phyloP scores from a whole-genome alignment of 208 protist genomes.

The Acanthamoeba castellanii region DNA sequence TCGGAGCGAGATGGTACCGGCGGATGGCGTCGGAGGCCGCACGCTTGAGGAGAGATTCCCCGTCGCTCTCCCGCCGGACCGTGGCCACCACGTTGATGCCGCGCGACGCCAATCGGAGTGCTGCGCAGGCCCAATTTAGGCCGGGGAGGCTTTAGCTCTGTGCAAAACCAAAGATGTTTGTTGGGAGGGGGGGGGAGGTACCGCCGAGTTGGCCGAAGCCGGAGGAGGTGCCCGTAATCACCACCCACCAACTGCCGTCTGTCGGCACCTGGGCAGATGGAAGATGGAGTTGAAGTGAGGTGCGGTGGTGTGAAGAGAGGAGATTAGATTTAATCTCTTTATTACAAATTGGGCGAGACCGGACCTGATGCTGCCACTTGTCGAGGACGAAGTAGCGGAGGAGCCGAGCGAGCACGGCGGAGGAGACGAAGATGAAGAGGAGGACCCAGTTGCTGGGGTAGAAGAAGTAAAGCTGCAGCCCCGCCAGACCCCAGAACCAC shows the following conservation, averaged over 20 bases:
- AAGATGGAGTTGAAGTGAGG: neutral
- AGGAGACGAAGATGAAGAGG: neutral
- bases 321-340: neutral
- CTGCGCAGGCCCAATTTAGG: neutral
- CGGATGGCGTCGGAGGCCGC: slow-evolving; percentile 1
- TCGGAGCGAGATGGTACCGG: neutral
- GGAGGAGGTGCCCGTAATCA: slow-evolving; percentile 25
- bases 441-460: neutral
- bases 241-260: neutral
- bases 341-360: neutral
- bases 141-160: too few relatives aligned
- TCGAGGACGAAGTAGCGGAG: slow-evolving; percentile 35
- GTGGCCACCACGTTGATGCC: slow-evolving; percentile 37
- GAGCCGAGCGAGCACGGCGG: neutral
- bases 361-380: slow-evolving; percentile 45
- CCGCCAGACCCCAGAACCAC: neutral
- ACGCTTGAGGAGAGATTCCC: neutral
- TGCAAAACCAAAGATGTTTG: neutral
- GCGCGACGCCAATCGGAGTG: neutral
- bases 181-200: neutral
- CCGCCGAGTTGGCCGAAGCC: slow-evolving; percentile 18
- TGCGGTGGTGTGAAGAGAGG: neutral
- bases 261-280: neutral
- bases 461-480: slow-evolving; percentile 20
- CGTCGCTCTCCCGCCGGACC: neutral